These are phyloP conservation scores for Plasmodium relictum DNA, from an alignment of 169 alveolate species.

Conservation along the genomic window DNA sequence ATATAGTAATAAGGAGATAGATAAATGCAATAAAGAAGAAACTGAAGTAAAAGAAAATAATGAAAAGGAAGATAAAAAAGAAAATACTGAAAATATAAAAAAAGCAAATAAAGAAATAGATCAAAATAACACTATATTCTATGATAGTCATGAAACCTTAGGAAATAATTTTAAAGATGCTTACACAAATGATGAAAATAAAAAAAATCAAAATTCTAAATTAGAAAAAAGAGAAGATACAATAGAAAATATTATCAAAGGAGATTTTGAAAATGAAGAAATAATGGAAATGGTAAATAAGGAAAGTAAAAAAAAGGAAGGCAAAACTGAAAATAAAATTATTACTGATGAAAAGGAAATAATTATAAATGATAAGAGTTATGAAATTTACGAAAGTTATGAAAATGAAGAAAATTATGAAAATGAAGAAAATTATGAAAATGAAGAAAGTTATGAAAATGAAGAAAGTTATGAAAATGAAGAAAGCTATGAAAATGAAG, in stretches of 20 bases:
- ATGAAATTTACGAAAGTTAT: neutral
- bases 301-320: neutral
- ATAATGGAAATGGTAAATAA: neutral
- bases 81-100: neutral
- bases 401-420: no score
- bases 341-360: neutral
- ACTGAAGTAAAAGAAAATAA: neutral
- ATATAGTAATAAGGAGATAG: neutral
- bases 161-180: conserved; percentile 25
- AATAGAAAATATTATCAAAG: neutral
- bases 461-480: no score
- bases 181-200: conserved; percentile 12
- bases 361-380: neutral
- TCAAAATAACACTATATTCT: neutral
- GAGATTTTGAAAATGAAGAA: neutral
- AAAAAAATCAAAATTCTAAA: neutral
- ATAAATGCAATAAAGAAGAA: conserved; percentile 11
- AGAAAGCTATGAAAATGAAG: no score
- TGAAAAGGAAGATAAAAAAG: neutral
- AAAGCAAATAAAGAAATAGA: neutral
- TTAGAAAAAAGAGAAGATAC: conserved; percentile 36
- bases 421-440: no score
- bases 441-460: no score
- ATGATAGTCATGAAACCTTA: neutral
- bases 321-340: neutral